Evolutionary conservation across 371 early-diverging fungal species (phyloP), one percentile per base, ranked within the genome.

Genomic region (Smittium culicis): DNA sequence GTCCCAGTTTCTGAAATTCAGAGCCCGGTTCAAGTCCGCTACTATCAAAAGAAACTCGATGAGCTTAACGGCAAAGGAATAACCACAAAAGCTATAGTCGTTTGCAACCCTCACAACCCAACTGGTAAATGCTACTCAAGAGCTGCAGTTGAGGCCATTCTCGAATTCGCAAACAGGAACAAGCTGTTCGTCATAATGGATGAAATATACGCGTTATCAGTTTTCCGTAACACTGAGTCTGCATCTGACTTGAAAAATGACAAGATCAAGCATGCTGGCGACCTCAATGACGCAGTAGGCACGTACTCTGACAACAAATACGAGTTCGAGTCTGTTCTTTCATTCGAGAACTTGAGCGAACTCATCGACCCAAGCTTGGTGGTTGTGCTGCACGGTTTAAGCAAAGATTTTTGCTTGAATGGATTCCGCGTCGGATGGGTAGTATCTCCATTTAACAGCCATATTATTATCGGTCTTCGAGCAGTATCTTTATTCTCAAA

Each of bases 191-290:
- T 85, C n/a, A 71, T 89, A 3, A 78, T 81, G 68, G 92, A 92
- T 71, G 93, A 92, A 68, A 86, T 92, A 34, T 92, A 91, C 73
- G 90, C 85, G 3, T 74, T 90, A 20, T 87, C 89, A 0, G 77
- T 83, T 16, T 28, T 73, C 71, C 25, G 76, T 80, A 30, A 64
- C 75, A 1, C 61, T 66, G 25, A 14, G 27, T 57, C 14, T 57
- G 25, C 45, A 45, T 11, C 5, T 45, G 45, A 45, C 11, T 45
- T 5, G n/a, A 35, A 62, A 16, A 62, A 62, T 62, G 65, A 45
- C 20, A 28, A 35, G 5, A 11, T 64, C 5, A n/a, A n/a, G n/a
- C n/a, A n/a, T n/a, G n/a, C n/a, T n/a, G n/a, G n/a, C n/a, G n/a
- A n/a, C n/a, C n/a, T n/a, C n/a, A n/a, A n/a, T n/a, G n/a, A n/a